Base-by-base conservation (phyloP, 1,284 basidiomycete genomes). In the Pseudozyma sp. region DNA sequence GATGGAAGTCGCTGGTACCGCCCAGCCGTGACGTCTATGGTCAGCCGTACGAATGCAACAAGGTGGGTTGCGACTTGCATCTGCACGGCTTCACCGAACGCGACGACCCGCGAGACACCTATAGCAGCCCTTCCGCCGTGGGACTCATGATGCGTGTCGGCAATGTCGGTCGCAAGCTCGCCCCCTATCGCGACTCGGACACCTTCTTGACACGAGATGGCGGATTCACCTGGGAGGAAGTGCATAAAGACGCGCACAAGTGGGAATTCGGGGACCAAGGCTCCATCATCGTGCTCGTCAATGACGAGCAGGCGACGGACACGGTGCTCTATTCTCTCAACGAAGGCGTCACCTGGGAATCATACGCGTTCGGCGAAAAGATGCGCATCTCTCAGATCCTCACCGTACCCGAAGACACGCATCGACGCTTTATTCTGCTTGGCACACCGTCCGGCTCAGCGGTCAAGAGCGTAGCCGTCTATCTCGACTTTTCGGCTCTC, bases 181-280 rank as follows among this genome's bases (percentile, higher is more conserved):
- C 89, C 0, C 87, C 90, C 0, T 99, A 99, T 85, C 88, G 87
- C 3, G 92, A 97, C 45, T 91, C 91, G 70, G 96, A 98, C 85
- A 97, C 94, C 0, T 99, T 98, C 90, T 88, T 99, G 42, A 94
- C 93, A 47, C 92, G 96, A 3, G 94, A 99, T 80, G 97, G 91
- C 6, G 97, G 96, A 7, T 97, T 97, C 86, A 94, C 93, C 0
- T 99, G 96, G 96, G 90, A 97, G 83, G 96, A 99, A 86, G 92
- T 99, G 3, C 94, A 94, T 87, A 99, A 99, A 84, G 95, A 97
- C 78, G 95, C 97, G 0, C 92, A 98, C 83, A 88, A 97, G 54
- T 99, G 94, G 94, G 94, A 97, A 82, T 98, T 94, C 81, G 96
- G 96, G 39, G 97, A 99, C 86, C 96, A 94, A 2, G 96, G 97